phyloP scores from a whole-genome alignment of 345 rosid genomes.

The Mangifera indica region DNA sequence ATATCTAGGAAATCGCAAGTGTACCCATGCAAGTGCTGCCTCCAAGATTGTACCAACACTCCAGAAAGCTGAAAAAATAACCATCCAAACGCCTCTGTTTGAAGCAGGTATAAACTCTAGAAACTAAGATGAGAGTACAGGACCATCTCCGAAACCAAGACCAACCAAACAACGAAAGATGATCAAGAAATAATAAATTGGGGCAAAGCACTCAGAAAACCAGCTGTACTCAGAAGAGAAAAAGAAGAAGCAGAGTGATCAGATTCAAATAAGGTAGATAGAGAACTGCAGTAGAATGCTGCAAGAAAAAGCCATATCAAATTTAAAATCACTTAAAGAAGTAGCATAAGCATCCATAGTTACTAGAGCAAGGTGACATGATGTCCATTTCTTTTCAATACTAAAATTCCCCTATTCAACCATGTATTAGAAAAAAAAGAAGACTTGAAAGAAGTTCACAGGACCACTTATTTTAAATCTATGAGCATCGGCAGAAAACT shows the following conservation, averaged over 20 bases:
- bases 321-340: not conserved
- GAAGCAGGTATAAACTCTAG: slow-evolving; percentile 93
- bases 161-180: slow-evolving; percentile 77
- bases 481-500: not conserved
- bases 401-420: not conserved
- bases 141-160: slow-evolving; percentile 92
- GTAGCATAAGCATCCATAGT: not conserved
- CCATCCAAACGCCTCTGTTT: slow-evolving; percentile 91
- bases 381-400: not conserved
- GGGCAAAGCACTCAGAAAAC: slow-evolving; percentile 80
- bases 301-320: not conserved
- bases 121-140: slow-evolving; percentile 85
- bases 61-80: slow-evolving; percentile 81
- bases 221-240: slow-evolving; percentile 60
- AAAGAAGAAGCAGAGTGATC: not conserved
- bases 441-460: not conserved
- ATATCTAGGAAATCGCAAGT: slow-evolving; percentile 5
- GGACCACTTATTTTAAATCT: not conserved
- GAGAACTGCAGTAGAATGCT: not conserved
- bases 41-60: slow-evolving; percentile 78
- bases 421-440: not conserved
- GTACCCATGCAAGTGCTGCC: slow-evolving; percentile 90
- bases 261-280: not conserved
- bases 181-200: slow-evolving; percentile 56
- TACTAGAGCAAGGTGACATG: not conserved